phyloP scores from a whole-genome alignment of 1,284 basidiomycete species.

The Tilletia walkeri region DNA sequence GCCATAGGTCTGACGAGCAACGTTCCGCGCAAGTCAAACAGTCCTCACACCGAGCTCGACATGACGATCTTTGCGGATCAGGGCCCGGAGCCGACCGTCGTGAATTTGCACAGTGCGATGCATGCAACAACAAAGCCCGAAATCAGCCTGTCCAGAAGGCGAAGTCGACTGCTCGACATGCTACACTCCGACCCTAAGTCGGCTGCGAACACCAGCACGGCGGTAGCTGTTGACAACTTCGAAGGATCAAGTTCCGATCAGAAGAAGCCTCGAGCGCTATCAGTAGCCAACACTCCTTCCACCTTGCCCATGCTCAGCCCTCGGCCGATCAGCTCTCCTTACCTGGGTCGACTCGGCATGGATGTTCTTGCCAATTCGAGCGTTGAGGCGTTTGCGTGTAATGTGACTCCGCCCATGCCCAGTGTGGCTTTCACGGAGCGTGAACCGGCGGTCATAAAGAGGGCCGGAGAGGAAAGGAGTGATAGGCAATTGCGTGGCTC shows the following conservation, averaged over 20 bases:
- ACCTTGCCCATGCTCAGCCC: conserved; percentile 14
- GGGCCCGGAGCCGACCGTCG: background rate
- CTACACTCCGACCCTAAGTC: background rate
- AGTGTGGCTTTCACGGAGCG: background rate
- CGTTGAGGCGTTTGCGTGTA: conserved; percentile 15
- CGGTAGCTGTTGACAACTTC: conserved; percentile 1
- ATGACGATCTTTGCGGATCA: conserved; percentile 4
- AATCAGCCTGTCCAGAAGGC: background rate
- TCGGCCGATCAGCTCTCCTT: conserved; percentile 8
- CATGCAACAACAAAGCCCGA: background rate
- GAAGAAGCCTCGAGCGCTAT: background rate
- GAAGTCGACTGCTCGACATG: conserved; percentile 6
- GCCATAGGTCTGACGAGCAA: background rate
- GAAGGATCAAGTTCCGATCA: no score
- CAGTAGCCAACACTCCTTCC: conserved; percentile 5
- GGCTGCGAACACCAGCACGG: background rate
- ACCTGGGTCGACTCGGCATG: conserved; percentile 1
- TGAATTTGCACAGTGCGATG: background rate
- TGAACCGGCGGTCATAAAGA: background rate
- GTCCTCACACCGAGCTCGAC: conserved; percentile 10
- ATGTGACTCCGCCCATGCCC: conserved; percentile 19
- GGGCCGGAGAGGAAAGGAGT: conserved; percentile 7
- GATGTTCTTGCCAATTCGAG: background rate
- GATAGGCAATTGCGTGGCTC: background rate
- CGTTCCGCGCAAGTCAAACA: background rate